Evolutionary conservation across 2,329 filamentous ascomycete species (phyloP).

Genomic region (Gremmenia infestans): DNA sequence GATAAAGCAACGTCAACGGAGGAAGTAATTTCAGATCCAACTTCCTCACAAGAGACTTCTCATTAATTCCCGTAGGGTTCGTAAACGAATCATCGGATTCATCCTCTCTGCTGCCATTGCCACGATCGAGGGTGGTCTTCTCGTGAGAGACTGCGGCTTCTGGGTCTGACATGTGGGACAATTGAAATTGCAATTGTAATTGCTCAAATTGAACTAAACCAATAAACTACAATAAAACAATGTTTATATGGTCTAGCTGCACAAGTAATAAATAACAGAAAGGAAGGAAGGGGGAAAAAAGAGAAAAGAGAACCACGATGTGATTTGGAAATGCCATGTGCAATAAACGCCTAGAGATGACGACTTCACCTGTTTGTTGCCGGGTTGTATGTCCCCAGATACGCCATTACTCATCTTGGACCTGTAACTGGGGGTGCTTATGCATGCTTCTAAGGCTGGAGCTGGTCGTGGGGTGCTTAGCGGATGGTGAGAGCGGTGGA

Average conservation of each 20-base stretch:
- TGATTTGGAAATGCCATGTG: not conserved
- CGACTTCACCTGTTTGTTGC: not conserved
- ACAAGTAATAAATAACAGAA: not conserved
- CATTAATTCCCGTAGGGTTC: slow-evolving; percentile 39
- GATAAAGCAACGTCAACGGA: slow-evolving; percentile 49
- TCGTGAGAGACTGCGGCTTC: not conserved
- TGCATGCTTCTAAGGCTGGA: not conserved
- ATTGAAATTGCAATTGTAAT: no score
- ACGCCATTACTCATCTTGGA: no score
- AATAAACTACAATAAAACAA: no score
- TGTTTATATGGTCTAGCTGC: not conserved
- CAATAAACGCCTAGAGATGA: not conserved
- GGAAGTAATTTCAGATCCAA: slow-evolving; percentile 48
- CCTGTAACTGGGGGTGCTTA: no score
- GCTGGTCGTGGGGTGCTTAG: not conserved
- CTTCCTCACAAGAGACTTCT: slow-evolving; percentile 54
- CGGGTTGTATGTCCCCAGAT: no score
- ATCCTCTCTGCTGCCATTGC: slow-evolving; percentile 1
- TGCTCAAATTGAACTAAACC: not conserved
- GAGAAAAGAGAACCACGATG: not conserved
- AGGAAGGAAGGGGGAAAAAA: not conserved
- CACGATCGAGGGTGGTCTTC: slow-evolving; percentile 3
- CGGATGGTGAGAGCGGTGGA: not conserved
- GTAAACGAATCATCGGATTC: slow-evolving; percentile 15
- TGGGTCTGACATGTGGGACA: no score